These are phyloP conservation scores for Fusarium nelsonii DNA, from an alignment of 2,329 filamentous ascomycete genomes.

Conservation along the genomic window DNA sequence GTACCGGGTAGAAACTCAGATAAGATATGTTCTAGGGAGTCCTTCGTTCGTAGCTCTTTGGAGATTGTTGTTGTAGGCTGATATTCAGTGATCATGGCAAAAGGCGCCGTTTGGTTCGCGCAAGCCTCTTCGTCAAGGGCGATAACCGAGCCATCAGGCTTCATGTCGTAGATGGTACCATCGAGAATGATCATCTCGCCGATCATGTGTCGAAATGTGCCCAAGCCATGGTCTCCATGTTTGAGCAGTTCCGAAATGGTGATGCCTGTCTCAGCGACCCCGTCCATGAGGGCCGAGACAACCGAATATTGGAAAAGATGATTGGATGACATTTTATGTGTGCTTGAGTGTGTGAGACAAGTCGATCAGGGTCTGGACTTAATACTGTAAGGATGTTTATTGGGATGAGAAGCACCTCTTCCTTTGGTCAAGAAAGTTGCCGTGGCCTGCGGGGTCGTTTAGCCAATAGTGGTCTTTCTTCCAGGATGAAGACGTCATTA, in stretches of 20 bases:
- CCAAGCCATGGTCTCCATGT: conserved; percentile 34
- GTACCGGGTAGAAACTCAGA: conserved; percentile 14
- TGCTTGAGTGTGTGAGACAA: background rate
- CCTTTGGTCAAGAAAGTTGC: conserved; percentile 2
- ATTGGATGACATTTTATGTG: conserved; percentile 25
- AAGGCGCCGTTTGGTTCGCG: conserved; percentile 9
- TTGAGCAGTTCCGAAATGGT: conserved; percentile 23
- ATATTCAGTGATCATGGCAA: conserved; percentile 28
- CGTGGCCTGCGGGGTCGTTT: rapidly evolving
- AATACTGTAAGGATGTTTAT: background rate
- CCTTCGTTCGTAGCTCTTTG: conserved; percentile 7
- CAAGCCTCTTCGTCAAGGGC: conserved; percentile 2
- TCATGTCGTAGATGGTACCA: conserved; percentile 34
- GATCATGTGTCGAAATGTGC: conserved; percentile 41
- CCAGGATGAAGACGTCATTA: conserved; percentile 11
- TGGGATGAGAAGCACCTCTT: background rate
- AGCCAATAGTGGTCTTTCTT: background rate
- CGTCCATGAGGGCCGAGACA: conserved; percentile 41
- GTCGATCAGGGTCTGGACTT: background rate
- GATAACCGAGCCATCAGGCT: conserved; percentile 23
- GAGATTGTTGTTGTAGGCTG: background rate
- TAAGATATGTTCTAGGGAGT: background rate
- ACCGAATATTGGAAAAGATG: conserved; percentile 38
- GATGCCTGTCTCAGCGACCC: conserved; percentile 36
- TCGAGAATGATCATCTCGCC: conserved; percentile 43